Evolutionary conservation across 148 eudicot genomes (phyloP).

Genomic region (Pharnaceum exiguum): DNA sequence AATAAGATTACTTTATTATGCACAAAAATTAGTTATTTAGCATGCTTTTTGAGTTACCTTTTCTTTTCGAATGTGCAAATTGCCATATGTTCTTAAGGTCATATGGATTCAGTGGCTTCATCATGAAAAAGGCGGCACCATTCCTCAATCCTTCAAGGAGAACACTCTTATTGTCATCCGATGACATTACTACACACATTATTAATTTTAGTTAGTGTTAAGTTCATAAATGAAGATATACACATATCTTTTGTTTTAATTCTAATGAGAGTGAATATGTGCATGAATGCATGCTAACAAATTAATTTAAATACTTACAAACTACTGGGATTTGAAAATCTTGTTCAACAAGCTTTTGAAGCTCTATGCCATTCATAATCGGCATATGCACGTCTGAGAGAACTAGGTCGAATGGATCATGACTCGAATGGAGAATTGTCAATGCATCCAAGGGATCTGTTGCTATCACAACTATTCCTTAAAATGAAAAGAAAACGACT

Average conservation of each 20-base stretch:
- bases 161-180: background rate
- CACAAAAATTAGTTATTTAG: no score
- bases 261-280: no score
- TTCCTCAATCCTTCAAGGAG: background rate
- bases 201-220: background rate
- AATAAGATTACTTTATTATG: no score
- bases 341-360: slow-evolving; percentile 2
- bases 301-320: no score
- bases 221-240: background rate
- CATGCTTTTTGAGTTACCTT: no score
- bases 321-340: slow-evolving; percentile 18
- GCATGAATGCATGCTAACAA: no score
- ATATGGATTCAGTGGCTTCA: slow-evolving; percentile 6
- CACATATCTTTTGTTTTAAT: no score
- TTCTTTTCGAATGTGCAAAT: background rate
- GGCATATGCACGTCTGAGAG: slow-evolving; percentile 21
- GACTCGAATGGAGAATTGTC: background rate
- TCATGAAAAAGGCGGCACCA: background rate
- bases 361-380: slow-evolving; percentile 10
- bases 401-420: slow-evolving; percentile 5
- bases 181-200: slow-evolving; percentile 23
- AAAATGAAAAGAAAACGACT: background rate
- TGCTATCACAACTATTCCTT: slow-evolving; percentile 5
- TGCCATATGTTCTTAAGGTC: slow-evolving; percentile 16
- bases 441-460: slow-evolving; percentile 14